A percentile compares a stretch with the other conserved stretches of the same genome.
Conservation (phyloP, 2,329 filamentous ascomycete genomes). For the Aquanectria penicillioides region DNA sequence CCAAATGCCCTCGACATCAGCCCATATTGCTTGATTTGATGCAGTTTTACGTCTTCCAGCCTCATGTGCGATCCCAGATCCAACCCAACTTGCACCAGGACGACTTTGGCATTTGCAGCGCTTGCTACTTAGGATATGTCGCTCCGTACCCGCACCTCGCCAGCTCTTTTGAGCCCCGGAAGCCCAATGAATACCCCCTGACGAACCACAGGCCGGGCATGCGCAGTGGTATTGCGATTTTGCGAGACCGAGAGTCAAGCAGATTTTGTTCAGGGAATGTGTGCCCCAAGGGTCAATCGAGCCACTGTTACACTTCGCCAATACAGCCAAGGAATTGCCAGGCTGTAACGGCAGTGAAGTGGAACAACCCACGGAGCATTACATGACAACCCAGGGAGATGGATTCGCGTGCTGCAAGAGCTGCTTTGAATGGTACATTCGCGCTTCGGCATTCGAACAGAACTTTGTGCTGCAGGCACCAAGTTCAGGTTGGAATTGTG, state of each 20-base stretch:
- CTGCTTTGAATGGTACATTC: constrained; percentile 10
- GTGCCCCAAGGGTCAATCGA: background rate
- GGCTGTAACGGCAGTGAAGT: background rate
- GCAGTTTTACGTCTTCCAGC: constrained; percentile 6
- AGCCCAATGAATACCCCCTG: background rate
- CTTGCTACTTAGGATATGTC: background rate
- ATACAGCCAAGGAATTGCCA: background rate
- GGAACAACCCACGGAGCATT: background rate
- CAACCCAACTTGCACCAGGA: background rate
- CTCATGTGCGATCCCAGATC: background rate
- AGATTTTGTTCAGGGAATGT: constrained; percentile 1
- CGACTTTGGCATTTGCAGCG: background rate
- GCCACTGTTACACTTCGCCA: constrained; percentile 1
- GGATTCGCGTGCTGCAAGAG: constrained; percentile 5
- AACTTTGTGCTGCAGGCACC: background rate
- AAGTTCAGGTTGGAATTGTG: background rate
- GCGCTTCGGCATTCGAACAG: constrained; percentile 3
- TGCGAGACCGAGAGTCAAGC: background rate
- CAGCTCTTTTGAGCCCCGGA: background rate
- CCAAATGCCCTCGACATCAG: background rate
- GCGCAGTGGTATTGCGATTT: constrained; percentile 5
- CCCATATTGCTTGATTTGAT: background rate
- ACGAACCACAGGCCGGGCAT: background rate
- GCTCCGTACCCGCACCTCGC: background rate
- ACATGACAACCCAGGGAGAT: constrained; percentile 1